Evolutionary conservation across 2,329 filamentous ascomycete genomes (phyloP).

Genomic region (Blastomyces parvus): DNA sequence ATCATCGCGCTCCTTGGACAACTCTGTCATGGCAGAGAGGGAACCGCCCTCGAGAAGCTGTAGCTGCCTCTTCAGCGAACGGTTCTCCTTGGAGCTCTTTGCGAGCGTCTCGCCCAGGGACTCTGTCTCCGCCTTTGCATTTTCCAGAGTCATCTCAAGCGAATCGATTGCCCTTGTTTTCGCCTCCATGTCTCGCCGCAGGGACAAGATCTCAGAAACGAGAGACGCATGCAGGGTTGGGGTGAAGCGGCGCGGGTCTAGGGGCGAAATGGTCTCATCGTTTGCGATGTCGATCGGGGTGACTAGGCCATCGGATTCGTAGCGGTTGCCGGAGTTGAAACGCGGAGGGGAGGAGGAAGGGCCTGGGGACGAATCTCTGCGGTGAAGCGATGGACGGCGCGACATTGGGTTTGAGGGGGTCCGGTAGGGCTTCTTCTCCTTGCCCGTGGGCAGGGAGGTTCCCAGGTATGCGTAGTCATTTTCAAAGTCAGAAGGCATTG

Average conservation of each 20-base stretch:
- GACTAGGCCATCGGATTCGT: conserved; percentile 31
- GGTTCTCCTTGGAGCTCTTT: conserved; percentile 61
- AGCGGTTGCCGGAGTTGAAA: conserved; percentile 38
- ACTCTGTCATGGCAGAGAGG: conserved; percentile 70
- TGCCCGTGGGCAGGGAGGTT: conserved; percentile 58
- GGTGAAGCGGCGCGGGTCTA: conserved; percentile 88
- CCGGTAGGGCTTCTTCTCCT: conserved; percentile 62
- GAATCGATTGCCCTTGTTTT: conserved; percentile 80
- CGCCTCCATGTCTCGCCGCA: conserved; percentile 82
- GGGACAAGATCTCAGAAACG: conserved; percentile 81
- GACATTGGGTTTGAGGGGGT: conserved; percentile 51
- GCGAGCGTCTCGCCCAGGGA: conserved; percentile 53
- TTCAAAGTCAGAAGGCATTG: conserved; percentile 35
- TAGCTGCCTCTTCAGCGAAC: conserved; percentile 74
- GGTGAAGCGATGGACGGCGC: conserved; percentile 50
- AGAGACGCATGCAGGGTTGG: conserved; percentile 89
- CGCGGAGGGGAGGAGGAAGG: conserved; percentile 53
- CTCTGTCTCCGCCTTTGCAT: conserved; percentile 65
- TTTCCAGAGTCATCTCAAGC: conserved; percentile 65
- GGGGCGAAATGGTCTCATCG: conserved; percentile 60
- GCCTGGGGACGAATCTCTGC: conserved; percentile 57
- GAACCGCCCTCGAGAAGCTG: conserved; percentile 80
- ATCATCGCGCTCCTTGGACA: conserved; percentile 77
- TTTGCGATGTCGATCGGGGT: conserved; percentile 28
- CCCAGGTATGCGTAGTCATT: conserved; percentile 46